Evolutionary conservation across 768 basidiomycete species (phyloP).

Genomic region (Pholiota molesta): DNA sequence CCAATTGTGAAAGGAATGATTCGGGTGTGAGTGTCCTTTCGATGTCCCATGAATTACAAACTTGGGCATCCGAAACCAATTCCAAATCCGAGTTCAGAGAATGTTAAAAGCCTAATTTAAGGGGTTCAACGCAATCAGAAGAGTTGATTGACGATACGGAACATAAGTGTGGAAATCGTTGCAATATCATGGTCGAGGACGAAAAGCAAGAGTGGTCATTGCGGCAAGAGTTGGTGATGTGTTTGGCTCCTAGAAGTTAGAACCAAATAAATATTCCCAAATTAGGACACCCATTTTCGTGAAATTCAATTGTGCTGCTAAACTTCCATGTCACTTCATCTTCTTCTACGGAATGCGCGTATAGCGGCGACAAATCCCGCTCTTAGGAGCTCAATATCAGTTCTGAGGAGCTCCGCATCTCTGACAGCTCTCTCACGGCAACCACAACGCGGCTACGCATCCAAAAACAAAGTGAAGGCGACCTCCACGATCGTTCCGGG

Average conservation of each 20-base stretch:
- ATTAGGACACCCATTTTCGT: neutral
- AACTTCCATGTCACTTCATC: constrained; percentile 1
- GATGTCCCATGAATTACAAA: too few relatives aligned
- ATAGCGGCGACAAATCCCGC: neutral
- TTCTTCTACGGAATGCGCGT: neutral
- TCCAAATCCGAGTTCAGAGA: too few relatives aligned
- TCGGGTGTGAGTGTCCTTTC: too few relatives aligned
- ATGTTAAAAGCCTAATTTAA: too few relatives aligned
- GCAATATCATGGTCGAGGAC: too few relatives aligned
- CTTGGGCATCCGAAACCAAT: too few relatives aligned
- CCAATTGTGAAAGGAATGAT: too few relatives aligned
- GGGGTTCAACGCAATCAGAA: too few relatives aligned
- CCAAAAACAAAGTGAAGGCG: constrained; percentile 45
- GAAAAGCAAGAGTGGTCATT: too few relatives aligned
- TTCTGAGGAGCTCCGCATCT: neutral
- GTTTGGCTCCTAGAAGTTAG: neutral
- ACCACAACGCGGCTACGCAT: constrained; percentile 26
- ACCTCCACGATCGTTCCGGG: constrained; percentile 68
- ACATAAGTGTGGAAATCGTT: too few relatives aligned
- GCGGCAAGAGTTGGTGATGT: neutral
- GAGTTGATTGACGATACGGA: too few relatives aligned
- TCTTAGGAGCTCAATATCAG: neutral
- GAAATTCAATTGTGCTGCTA: too few relatives aligned
- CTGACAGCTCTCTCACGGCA: neutral
- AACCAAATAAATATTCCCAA: neutral